These are phyloP conservation scores for Porodaedalea pini DNA, from an alignment of 1,284 basidiomycete genomes.

Conservation along the genomic window DNA sequence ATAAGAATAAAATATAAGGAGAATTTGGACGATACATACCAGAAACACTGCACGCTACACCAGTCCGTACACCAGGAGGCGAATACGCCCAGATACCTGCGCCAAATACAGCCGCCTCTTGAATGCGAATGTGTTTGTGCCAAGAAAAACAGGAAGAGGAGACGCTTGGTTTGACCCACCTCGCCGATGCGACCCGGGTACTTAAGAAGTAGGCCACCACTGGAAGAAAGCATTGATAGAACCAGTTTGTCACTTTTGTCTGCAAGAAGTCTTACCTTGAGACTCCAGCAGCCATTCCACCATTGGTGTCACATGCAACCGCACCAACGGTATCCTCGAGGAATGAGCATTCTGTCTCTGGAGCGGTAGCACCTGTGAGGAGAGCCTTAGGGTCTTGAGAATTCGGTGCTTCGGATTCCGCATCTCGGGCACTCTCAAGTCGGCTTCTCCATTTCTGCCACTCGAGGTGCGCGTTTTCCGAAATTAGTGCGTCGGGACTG, in stretches of 20 bases:
- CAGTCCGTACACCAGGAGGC: constrained; percentile 16
- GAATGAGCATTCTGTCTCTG: constrained; percentile 4
- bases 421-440: constrained; percentile 29
- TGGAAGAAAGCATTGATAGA: constrained; percentile 29
- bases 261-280: constrained; percentile 49
- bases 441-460: constrained; percentile 60
- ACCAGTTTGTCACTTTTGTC: constrained; percentile 1
- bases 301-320: constrained; percentile 45
- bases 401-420: background rate
- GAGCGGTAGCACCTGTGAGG: background rate
- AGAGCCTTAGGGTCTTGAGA: background rate
- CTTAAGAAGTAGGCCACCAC: constrained; percentile 73
- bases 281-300: constrained; percentile 61
- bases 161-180: constrained; percentile 54
- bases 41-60: constrained; percentile 65
- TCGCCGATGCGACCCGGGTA: constrained; percentile 67
- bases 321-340: constrained; percentile 75
- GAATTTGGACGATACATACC: constrained; percentile 36
- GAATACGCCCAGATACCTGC: constrained; percentile 62
- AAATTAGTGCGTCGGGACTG: constrained; percentile 43
- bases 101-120: constrained; percentile 32
- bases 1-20: background rate
- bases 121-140: constrained; percentile 22
- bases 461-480: constrained; percentile 44
- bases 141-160: constrained; percentile 45